Evolutionary conservation across 441 rosid genomes (phyloP).

Genomic region (Populus hybrid): DNA sequence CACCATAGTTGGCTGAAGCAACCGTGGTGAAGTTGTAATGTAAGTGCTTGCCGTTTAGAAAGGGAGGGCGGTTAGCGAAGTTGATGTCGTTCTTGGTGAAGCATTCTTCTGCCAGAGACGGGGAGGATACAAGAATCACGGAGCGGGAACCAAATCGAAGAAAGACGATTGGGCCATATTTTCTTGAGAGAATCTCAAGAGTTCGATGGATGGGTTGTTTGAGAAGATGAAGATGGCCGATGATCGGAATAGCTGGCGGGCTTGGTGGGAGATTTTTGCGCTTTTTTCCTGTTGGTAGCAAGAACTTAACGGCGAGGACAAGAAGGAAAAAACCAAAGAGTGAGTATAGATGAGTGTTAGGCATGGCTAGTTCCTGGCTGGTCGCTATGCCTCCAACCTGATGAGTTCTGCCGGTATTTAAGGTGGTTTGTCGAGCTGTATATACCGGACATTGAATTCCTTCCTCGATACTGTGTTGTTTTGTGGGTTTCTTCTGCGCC

Average conservation of each 20-base stretch:
- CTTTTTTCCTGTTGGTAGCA: neutral
- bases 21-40: slow-evolving; percentile 8
- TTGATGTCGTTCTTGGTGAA: neutral
- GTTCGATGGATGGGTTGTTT: neutral
- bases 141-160: neutral
- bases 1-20: neutral
- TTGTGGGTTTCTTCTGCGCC: no score
- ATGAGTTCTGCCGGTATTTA: no score
- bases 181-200: neutral
- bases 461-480: no score
- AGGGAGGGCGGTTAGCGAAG: slow-evolving; percentile 3
- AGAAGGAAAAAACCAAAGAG: neutral
- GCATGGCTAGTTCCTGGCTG: no score
- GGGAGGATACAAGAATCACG: neutral
- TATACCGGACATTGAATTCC: no score
- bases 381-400: no score
- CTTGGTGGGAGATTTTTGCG: slow-evolving; percentile 4
- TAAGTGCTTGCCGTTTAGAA: neutral
- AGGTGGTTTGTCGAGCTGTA: no score
- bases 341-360: neutral
- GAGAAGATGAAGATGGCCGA: slow-evolving; percentile 8
- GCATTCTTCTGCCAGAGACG: neutral
- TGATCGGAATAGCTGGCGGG: neutral
- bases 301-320: neutral
- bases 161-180: neutral